Percentiles rank a stretch among this genome's conserved stretches.
phyloP scores from a whole-genome alignment of 495 filamentous ascomycete genomes.

The Daldinia grandis region DNA sequence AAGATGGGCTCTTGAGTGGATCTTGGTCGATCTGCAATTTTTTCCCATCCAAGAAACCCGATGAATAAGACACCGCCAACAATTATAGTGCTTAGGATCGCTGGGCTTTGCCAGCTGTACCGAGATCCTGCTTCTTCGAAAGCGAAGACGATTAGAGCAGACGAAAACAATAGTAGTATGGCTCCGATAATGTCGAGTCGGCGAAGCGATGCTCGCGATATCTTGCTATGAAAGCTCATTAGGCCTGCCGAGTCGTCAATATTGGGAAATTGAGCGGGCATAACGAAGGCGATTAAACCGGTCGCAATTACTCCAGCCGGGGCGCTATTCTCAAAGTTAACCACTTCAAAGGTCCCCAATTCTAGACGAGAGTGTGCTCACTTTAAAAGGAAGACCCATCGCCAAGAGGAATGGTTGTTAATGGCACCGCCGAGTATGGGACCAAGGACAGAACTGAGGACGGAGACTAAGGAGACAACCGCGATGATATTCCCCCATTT shows the following conservation, averaged over 20 bases:
- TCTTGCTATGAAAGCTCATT: constrained; percentile 18
- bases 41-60: constrained; percentile 44
- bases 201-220: constrained; percentile 20
- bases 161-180: constrained; percentile 35
- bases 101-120: constrained; percentile 40
- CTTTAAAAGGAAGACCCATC: constrained; percentile 56
- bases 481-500: constrained; percentile 57
- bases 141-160: constrained; percentile 45
- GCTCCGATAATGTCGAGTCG: constrained; percentile 43
- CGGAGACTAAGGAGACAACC: constrained; percentile 57
- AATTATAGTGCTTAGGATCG: constrained; percentile 39
- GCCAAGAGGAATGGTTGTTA: constrained; percentile 43
- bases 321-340: constrained; percentile 35
- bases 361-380: constrained; percentile 21
- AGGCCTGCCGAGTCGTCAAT: constrained; percentile 28
- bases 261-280: constrained; percentile 46
- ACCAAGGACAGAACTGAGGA: constrained; percentile 53
- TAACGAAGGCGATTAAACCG: constrained; percentile 43
- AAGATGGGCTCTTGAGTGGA: constrained; percentile 44
- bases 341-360: no score
- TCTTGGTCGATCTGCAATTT: constrained; percentile 18
- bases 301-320: constrained; percentile 42
- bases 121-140: constrained; percentile 43
- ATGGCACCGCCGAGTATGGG: constrained; percentile 59
- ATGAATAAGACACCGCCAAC: constrained; percentile 38